These are phyloP conservation scores for Obelidium mucronatum DNA, from an alignment of 192 early-diverging fungal species.

Conservation along the genomic window DNA sequence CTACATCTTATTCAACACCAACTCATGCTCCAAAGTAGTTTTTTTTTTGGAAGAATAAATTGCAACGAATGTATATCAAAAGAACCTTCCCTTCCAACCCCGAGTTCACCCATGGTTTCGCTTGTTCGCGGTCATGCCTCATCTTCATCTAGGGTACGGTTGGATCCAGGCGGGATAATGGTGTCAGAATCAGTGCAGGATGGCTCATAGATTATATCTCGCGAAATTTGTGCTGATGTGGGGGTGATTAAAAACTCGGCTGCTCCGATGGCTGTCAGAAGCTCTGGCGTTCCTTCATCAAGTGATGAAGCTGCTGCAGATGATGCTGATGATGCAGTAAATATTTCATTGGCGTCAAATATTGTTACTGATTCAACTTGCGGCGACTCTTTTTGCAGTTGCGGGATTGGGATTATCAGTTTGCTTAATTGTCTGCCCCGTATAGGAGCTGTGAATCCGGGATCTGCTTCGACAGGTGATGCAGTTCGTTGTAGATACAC, in stretches of 20 bases:
- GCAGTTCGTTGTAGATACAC: neutral
- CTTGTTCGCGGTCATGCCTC: slow-evolving; percentile 31
- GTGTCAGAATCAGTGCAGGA: neutral
- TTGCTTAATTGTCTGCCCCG: neutral
- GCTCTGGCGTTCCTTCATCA: neutral
- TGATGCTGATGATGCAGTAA: neutral
- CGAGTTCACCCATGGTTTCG: slow-evolving; percentile 9
- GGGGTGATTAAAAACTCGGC: slow-evolving; percentile 11
- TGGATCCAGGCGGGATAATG: slow-evolving; percentile 20
- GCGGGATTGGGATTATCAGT: neutral
- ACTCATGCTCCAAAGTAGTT: no score
- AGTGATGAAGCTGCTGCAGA: no score
- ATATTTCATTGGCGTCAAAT: slow-evolving; percentile 4
- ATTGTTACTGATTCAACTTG: neutral
- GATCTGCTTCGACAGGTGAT: no score
- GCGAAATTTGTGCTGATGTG: slow-evolving; percentile 6
- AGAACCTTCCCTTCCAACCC: slow-evolving; percentile 24
- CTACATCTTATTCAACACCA: neutral
- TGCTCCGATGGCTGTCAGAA: neutral
- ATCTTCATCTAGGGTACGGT: slow-evolving; percentile 29
- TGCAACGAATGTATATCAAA: neutral
- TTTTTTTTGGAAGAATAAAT: no score
- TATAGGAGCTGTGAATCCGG: neutral
- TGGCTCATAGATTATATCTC: slow-evolving; percentile 22
- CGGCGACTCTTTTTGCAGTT: neutral